Conservation (phyloP, 306 rosid species). For the Rubus parviflorus region DNA sequence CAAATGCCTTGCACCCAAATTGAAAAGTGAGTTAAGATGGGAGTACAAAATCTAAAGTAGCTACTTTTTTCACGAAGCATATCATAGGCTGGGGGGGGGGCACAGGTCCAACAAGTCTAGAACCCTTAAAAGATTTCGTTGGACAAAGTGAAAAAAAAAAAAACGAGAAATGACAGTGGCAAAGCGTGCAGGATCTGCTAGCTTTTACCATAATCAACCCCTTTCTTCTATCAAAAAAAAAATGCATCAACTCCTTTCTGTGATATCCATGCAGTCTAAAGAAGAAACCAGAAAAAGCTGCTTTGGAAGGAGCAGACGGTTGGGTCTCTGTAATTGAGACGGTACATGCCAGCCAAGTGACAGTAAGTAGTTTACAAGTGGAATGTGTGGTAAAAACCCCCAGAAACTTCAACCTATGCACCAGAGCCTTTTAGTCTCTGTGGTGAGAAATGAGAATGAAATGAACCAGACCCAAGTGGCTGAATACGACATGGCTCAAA, state of each 20-base stretch:
- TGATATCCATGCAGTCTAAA: not conserved
- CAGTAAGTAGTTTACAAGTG: not conserved
- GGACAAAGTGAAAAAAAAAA: not conserved
- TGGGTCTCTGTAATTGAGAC: not conserved
- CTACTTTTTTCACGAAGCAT: slow-evolving; percentile 1
- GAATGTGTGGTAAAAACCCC: not conserved
- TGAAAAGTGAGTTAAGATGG: not conserved
- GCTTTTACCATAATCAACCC: not conserved
- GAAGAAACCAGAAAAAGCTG: not conserved
- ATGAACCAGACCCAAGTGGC: slow-evolving; percentile 1
- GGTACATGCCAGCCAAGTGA: not conserved
- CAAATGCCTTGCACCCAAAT: not conserved
- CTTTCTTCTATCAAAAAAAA: not conserved
- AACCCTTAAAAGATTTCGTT: not conserved
- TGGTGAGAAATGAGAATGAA: not conserved
- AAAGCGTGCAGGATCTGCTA: not conserved
- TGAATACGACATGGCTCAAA: slow-evolving; percentile 5
- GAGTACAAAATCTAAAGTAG: not conserved
- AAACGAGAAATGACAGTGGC: not conserved
- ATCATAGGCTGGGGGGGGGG: not conserved
- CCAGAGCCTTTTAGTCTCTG: not conserved
- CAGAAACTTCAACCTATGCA: not conserved
- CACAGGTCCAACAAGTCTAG: not conserved
- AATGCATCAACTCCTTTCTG: not conserved
- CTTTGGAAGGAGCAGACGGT: not conserved